These are phyloP conservation scores for Solanum hybrid DNA, from an alignment of 305 asterid species.

Conservation along the genomic window DNA sequence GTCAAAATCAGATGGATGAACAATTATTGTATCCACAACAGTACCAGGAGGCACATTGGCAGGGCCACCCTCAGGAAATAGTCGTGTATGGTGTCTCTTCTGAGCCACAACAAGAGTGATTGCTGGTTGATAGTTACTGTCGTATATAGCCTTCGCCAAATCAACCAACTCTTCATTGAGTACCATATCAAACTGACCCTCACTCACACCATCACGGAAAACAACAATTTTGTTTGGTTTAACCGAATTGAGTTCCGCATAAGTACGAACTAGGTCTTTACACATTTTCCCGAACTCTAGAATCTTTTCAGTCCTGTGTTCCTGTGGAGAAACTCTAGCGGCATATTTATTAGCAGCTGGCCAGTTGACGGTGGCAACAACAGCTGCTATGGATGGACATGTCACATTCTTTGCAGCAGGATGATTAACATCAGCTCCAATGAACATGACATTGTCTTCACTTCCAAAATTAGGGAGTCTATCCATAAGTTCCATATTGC, in stretches of 20 bases:
- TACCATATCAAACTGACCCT: slow-evolving; percentile 63
- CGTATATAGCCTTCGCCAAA: slow-evolving; percentile 21
- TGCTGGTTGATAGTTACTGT: slow-evolving; percentile 23
- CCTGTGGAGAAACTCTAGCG: slow-evolving; percentile 52
- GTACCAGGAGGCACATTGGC: slow-evolving; percentile 53
- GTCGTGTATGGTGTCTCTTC: slow-evolving; percentile 52
- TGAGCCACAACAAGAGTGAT: slow-evolving; percentile 60
- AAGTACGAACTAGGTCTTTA: slow-evolving; percentile 34
- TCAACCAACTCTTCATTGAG: slow-evolving; percentile 43
- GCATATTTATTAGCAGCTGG: slow-evolving; percentile 63
- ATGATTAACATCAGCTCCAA: slow-evolving; percentile 71
- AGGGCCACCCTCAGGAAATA: slow-evolving; percentile 17
- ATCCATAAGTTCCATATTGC: slow-evolving; percentile 49
- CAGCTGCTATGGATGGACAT: slow-evolving; percentile 66
- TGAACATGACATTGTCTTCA: slow-evolving; percentile 53
- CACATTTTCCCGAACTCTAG: slow-evolving; percentile 47
- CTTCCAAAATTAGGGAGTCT: slow-evolving; percentile 36
- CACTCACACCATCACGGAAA: slow-evolving; percentile 67
- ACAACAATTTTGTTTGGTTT: slow-evolving; percentile 46
- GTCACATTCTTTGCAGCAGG: slow-evolving; percentile 35
- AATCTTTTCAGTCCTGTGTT: slow-evolving; percentile 47
- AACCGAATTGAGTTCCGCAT: slow-evolving; percentile 18
- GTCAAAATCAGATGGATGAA: slow-evolving; percentile 52
- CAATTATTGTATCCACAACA: slow-evolving; percentile 51
- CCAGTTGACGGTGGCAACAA: slow-evolving; percentile 53